Base-by-base conservation (phyloP, 139 green algal genomes). In the Spirogloea muscicola region DNA sequence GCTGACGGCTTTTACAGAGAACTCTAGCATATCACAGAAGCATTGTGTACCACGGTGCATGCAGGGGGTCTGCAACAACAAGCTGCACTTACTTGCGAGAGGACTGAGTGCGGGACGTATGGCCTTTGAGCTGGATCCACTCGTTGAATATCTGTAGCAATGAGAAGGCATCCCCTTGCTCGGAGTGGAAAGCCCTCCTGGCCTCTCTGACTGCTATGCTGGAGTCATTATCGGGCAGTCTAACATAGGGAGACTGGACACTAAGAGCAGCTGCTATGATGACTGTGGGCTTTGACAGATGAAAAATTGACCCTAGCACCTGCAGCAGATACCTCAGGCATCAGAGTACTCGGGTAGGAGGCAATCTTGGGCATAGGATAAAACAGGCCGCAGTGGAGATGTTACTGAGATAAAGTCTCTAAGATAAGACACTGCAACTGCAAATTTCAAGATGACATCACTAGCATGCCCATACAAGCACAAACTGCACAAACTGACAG, bases 251-350 rank as follows among this genome's bases (percentile, higher is more conserved):
- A n/a, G 71, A 79, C 2, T 72, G 71, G 41, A 79, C 71, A 3
- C 58, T 71, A 33, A 79, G 49, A 1, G 38, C 71, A n/a, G 71
- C 71, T 9, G 71, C 71, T 40, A 79, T 61, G 13, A 63, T 29
- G n/a, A n/a, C n/a, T 7, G 58, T 42, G 5, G 71, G 71, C 36
- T 27, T 42, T 7, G 42, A 21, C 38, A 71, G 33, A 25, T 72
- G 71, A 31, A 79, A 79, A 16, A 79, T 58, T 1, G 71, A 79
- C 7, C 71, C 71, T 2, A 79, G 49, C 25, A 79, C 58, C 67
- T 76, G 67, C 27, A 10, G 10, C 36, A 49, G 29, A 13, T 13
- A 9, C 55, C n/a, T n/a, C n/a, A n/a, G n/a, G n/a, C n/a, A n/a
- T n/a, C n/a, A n/a, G n/a, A n/a, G n/a, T n/a, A n/a, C n/a, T n/a